Conservation (phyloP, 2,329 filamentous ascomycete genomes). For the Canariomyces notabilis region DNA sequence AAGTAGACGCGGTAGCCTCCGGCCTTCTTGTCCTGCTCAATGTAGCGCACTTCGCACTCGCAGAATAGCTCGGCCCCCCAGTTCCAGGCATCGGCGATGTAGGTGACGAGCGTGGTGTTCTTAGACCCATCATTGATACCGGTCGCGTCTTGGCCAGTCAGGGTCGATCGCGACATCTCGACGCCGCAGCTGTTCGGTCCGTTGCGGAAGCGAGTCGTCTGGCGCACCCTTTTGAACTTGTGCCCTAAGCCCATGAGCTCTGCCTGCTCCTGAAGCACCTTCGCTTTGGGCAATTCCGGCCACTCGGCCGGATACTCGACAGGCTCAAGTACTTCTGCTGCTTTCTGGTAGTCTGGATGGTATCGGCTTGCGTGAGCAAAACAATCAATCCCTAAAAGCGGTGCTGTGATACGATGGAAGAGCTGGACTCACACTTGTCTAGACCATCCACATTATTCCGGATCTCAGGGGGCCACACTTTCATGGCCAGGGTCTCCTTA, state of each 20-base stretch:
- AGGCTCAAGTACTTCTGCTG: constrained; percentile 53
- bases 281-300: constrained; percentile 53
- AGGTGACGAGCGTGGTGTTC: constrained; percentile 61
- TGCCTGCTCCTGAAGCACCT: constrained; percentile 54
- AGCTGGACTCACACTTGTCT: constrained; percentile 43
- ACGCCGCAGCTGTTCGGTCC: constrained; percentile 61
- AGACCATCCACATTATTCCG: constrained; percentile 38
- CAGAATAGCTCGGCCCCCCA: constrained; percentile 69
- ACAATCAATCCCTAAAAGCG: not conserved
- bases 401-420: not conserved
- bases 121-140: constrained; percentile 65
- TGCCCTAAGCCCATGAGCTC: constrained; percentile 43
- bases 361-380: not conserved
- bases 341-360: constrained; percentile 52
- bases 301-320: constrained; percentile 52
- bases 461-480: constrained; percentile 56
- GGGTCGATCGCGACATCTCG: constrained; percentile 54
- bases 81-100: constrained; percentile 65
- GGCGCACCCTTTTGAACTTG: constrained; percentile 51
- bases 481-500: constrained; percentile 45
- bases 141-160: constrained; percentile 59
- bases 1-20: constrained; percentile 61
- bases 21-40: constrained; percentile 46
- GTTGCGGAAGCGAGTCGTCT: constrained; percentile 59
- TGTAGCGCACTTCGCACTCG: constrained; percentile 60